Evolutionary conservation across 1,284 basidiomycete genomes (phyloP).

Genomic region (Chalciporus sp.): DNA sequence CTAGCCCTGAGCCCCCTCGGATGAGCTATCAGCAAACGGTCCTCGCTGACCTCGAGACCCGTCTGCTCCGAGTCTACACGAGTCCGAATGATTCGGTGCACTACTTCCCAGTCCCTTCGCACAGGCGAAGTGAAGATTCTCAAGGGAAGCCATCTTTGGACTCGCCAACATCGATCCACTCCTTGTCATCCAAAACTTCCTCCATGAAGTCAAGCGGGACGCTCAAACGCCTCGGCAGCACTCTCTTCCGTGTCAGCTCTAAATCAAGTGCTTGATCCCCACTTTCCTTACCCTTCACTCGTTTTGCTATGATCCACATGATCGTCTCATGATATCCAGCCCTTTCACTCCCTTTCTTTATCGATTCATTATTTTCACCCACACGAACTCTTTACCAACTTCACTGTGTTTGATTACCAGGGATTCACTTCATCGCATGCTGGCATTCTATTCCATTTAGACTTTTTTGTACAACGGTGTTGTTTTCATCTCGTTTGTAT

Average conservation of each 20-base stretch:
- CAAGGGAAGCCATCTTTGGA: conserved; percentile 29
- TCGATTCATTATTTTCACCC: background rate
- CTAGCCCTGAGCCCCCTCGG: conserved; percentile 14
- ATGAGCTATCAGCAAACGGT: conserved; percentile 35
- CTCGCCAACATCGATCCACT: conserved; percentile 29
- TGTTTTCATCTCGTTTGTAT: background rate
- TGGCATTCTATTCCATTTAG: conserved; percentile 19
- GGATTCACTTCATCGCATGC: conserved; percentile 1
- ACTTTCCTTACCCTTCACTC: background rate
- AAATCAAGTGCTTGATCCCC: conserved; percentile 26
- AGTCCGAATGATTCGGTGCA: conserved; percentile 35
- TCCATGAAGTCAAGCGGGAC: conserved; percentile 27
- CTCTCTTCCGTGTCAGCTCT: conserved; percentile 24
- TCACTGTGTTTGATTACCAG: background rate
- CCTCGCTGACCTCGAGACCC: conserved; percentile 34
- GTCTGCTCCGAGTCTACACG: conserved; percentile 26
- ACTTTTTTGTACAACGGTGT: conserved; percentile 5
- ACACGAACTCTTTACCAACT: background rate
- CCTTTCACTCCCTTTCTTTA: background rate
- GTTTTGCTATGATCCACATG: background rate
- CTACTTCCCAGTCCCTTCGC: conserved; percentile 36
- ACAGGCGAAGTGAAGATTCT: conserved; percentile 35
- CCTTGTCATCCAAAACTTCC: conserved; percentile 21
- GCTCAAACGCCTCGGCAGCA: conserved; percentile 24
- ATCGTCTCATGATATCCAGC: background rate